Percentiles rank a stretch among this genome's conserved stretches.
Evolutionary conservation across 768 basidiomycete species (phyloP).

Genomic region (Macrolepiota albuminosa): DNA sequence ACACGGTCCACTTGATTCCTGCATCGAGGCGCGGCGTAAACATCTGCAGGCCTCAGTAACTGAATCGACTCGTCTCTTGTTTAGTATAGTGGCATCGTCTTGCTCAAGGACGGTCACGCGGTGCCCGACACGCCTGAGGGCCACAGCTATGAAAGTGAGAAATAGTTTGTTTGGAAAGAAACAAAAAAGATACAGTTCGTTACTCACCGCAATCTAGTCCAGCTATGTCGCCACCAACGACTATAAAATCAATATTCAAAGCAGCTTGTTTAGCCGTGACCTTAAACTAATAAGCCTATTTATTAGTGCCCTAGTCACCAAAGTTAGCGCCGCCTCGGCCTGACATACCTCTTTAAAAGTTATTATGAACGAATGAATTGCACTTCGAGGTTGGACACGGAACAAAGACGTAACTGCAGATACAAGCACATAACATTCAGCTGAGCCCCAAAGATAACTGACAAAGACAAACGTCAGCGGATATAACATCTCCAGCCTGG

Average conservation of each 20-base stretch:
- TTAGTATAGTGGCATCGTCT: constrained; percentile 10
- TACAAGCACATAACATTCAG: too few relatives aligned
- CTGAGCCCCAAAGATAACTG: too few relatives aligned
- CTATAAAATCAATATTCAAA: constrained; percentile 12
- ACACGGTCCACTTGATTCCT: too few relatives aligned
- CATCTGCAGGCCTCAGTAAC: neutral
- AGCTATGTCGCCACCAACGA: constrained; percentile 40
- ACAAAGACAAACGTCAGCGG: too few relatives aligned
- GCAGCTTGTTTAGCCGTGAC: neutral
- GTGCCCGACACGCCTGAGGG: constrained; percentile 49
- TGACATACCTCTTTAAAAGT: too few relatives aligned
- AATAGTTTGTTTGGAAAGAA: neutral
- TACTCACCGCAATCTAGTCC: constrained; percentile 39
- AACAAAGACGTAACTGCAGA: too few relatives aligned
- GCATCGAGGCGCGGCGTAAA: neutral
- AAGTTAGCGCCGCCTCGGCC: neutral
- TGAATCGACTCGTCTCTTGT: neutral
- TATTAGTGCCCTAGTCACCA: neutral
- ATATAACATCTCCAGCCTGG: too few relatives aligned
- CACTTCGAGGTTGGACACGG: too few relatives aligned
- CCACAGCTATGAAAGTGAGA: constrained; percentile 31
- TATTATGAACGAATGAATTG: too few relatives aligned
- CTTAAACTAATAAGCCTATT: constrained; percentile 5
- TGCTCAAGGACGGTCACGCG: constrained; percentile 48
- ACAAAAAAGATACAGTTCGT: too few relatives aligned